Conservation (phyloP, 805 yeast genomes). For the Kurtzmaniella cleridarum region DNA sequence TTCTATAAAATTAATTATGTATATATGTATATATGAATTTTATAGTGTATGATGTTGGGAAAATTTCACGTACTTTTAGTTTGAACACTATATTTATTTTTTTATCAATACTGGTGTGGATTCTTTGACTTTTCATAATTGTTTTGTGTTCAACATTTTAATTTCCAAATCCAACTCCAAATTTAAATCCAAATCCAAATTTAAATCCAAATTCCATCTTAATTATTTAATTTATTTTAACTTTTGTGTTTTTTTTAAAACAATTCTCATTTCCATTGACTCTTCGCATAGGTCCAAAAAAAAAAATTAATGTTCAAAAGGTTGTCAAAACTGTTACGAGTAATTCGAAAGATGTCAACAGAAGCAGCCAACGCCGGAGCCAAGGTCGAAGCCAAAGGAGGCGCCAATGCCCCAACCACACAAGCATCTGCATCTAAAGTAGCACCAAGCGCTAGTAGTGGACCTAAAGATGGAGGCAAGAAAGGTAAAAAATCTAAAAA, state of each 20-base stretch:
- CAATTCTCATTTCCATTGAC: conserved; percentile 3
- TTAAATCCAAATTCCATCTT: too few species aligned
- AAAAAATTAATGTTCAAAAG: conserved; percentile 10
- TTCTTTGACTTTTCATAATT: too few species aligned
- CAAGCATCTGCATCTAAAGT: conserved; percentile 7
- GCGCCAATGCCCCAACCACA: conserved; percentile 1
- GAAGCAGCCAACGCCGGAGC: conserved; percentile 9
- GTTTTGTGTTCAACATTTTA: too few species aligned
- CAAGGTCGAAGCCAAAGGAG: too few species aligned
- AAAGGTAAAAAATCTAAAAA: conserved; percentile 29
- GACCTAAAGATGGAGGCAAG: conserved; percentile 8
- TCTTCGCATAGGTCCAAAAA: conserved; percentile 2
- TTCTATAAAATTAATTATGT: too few species aligned
- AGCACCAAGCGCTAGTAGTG: conserved; percentile 5
- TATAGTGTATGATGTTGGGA: too few species aligned
- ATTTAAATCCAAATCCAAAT: too few species aligned
- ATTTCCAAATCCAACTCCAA: too few species aligned
- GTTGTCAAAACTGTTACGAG: conserved; percentile 4
- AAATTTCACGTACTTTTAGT: too few species aligned
- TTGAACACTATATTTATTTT: too few species aligned
- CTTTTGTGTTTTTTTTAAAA: neutral
- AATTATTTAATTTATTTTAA: neutral
- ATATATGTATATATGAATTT: too few species aligned
- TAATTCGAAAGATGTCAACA: conserved; percentile 17
- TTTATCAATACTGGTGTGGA: too few species aligned